A percentile compares a stretch with the other conserved stretches of the same genome.
Conservation (phyloP, 225 moss, liverwort and hornwort species). For the Antitrichia curtipendula region DNA sequence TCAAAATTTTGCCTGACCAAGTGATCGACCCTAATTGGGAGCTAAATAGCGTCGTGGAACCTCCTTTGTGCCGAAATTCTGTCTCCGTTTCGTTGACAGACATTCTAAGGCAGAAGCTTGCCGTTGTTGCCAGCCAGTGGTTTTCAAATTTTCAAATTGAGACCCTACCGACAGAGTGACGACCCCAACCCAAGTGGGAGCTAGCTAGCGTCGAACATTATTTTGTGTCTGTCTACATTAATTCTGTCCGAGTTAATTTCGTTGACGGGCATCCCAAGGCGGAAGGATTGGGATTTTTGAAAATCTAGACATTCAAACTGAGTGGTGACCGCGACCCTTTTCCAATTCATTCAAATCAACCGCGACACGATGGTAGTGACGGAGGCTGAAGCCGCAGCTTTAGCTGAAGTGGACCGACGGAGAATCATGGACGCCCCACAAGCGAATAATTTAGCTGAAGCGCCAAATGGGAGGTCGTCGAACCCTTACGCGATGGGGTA, state of each 20-base stretch:
- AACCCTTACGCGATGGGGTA: conserved; percentile 25
- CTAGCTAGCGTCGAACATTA: not conserved
- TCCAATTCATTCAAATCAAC: not conserved
- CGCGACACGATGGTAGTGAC: not conserved
- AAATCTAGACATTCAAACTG: not conserved
- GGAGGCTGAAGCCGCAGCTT: not conserved
- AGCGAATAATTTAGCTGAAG: not conserved
- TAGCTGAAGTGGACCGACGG: not conserved
- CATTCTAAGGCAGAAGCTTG: not conserved
- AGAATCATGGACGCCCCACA: not conserved
- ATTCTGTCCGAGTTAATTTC: not conserved
- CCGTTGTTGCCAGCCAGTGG: too few relatives aligned
- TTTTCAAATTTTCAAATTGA: not conserved
- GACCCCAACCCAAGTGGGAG: not conserved
- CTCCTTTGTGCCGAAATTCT: too few relatives aligned
- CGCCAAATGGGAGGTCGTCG: not conserved
- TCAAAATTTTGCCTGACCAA: not conserved
- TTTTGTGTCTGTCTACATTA: not conserved
- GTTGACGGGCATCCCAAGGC: not conserved
- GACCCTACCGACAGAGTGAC: not conserved
- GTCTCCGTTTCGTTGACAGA: not conserved
- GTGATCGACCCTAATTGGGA: not conserved
- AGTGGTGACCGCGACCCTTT: not conserved
- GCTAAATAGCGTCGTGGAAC: not conserved
- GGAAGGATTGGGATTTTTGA: not conserved